Evolutionary conservation across 805 yeast species (phyloP), one percentile per base, ranked within the genome.

Genomic region (Starmerella ratchasimensis): DNA sequence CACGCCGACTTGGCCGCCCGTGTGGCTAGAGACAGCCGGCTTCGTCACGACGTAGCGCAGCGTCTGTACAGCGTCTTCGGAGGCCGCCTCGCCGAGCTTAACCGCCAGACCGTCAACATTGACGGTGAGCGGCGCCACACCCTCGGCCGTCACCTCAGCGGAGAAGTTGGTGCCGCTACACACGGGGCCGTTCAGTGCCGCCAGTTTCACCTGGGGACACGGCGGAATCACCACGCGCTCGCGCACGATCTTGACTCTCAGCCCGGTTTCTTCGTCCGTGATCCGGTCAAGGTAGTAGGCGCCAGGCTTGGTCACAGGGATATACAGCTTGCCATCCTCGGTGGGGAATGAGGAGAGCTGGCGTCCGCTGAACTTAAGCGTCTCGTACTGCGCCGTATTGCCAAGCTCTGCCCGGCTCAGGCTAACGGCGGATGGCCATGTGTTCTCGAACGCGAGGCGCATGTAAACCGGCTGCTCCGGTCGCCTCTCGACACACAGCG

Each of bases 401-500:
- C 41, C 43, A n/a, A 46, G 34, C 18, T 21, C 33, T 4, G 40
- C 40, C 5, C 40, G 24, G 40, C 72, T 68, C 31, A 90, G 54
- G 53, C 79, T 83, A 34, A 90, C 60, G 10, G 34, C 26, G 34
- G 61, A 64, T 3, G 93, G 69, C 28, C 74, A 79, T 4, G 94
- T 74, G 9, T 94, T 76, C 50, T 90, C 86, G 48, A 83, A 69
- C 46, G 76, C 72, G 11, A 90, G 64, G 5, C 97, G 95, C 42
- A 84, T 62, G 24, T 62, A 57, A 21, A 68, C 52, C 34, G 55
- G 51, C 17, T 24, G 13, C 11, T 18, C 11, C 20, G 17, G 10
- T 4, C 14, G 13, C 5, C 33, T 18, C 3, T 37, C 46, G 9
- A 63, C 47, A 60, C 98, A 90, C 43, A 68, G 69, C 4, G 71